Percentiles rank a stretch among this genome's conserved stretches.
Conservation (phyloP, 1,284 basidiomycete genomes). For the Taiwanofungus camphoratus region DNA sequence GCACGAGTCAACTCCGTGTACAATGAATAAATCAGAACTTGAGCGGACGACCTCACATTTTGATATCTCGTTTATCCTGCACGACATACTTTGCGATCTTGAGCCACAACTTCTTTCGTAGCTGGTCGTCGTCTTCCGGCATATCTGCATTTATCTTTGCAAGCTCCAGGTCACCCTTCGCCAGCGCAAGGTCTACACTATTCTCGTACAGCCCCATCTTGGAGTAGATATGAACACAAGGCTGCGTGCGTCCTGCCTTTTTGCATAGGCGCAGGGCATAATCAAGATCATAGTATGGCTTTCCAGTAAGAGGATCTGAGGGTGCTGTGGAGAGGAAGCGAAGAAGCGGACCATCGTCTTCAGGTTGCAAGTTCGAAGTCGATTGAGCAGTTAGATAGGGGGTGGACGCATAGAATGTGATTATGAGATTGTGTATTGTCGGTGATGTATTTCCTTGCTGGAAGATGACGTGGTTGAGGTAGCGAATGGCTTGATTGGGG, state of each 20-base stretch:
- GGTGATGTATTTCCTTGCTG: constrained; percentile 75
- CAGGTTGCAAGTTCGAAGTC: constrained; percentile 33
- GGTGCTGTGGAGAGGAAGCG: constrained; percentile 85
- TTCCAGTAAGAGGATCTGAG: constrained; percentile 74
- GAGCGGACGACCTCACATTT: constrained; percentile 80
- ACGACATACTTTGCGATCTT: constrained; percentile 98
- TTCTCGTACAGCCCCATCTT: constrained; percentile 98
- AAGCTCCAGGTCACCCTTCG: constrained; percentile 89
- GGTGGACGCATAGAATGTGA: constrained; percentile 75
- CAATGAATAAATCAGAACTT: too few species aligned
- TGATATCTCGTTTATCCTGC: constrained; percentile 95
- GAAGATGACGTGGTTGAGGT: constrained; percentile 82
- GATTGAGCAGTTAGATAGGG: constrained; percentile 28
- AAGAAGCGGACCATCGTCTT: constrained; percentile 78
- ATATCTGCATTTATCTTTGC: constrained; percentile 93
- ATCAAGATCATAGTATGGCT: constrained; percentile 95
- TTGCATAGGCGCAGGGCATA: constrained; percentile 94
- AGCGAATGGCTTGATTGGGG: constrained; percentile 83
- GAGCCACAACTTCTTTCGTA: constrained; percentile 95
- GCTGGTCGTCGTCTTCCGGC: constrained; percentile 81
- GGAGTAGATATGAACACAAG: constrained; percentile 95
- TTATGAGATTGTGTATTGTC: constrained; percentile 90
- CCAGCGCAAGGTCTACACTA: constrained; percentile 91
- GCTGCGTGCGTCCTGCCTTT: constrained; percentile 73
- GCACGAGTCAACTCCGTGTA: background rate